phyloP scores from a whole-genome alignment of 768 basidiomycete genomes.

The Collybiopsis confluens region DNA sequence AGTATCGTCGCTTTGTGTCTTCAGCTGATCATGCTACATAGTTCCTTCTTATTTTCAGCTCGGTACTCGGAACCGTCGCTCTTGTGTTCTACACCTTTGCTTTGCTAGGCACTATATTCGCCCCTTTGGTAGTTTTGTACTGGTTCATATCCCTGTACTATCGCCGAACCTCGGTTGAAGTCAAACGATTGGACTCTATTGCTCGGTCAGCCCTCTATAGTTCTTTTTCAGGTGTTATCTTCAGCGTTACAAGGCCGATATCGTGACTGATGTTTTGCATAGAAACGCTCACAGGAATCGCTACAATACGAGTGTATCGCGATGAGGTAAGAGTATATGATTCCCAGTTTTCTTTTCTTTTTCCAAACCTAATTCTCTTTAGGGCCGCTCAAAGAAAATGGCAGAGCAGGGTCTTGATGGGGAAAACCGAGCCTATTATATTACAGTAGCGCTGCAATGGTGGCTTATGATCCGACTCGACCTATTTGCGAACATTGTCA shows the following conservation, averaged over 20 bases:
- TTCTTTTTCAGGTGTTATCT: conserved; percentile 47
- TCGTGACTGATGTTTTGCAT: background rate
- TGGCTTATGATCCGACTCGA: conserved; percentile 66
- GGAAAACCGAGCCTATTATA: conserved; percentile 61
- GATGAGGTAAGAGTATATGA: conserved; percentile 43
- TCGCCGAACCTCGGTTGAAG: conserved; percentile 57
- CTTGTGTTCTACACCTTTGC: conserved; percentile 69
- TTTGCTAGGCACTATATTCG: conserved; percentile 60
- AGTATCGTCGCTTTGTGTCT: background rate
- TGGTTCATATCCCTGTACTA: conserved; percentile 53
- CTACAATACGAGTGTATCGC: conserved; percentile 59
- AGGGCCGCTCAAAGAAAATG: conserved; percentile 45
- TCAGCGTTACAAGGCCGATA: background rate
- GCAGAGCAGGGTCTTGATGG: conserved; percentile 52
- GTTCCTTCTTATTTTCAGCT: conserved; percentile 2
- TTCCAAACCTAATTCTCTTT: background rate
- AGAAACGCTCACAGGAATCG: conserved; percentile 62
- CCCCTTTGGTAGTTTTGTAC: conserved; percentile 49
- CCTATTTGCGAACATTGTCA: conserved; percentile 59
- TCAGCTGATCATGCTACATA: background rate
- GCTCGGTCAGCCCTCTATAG: conserved; percentile 56
- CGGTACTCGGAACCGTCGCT: conserved; percentile 8
- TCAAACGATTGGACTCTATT: conserved; percentile 61
- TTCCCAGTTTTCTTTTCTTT: background rate
- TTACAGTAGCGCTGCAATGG: conserved; percentile 61